Evolutionary conservation across 441 rosid genomes (phyloP).

Genomic region (Populus hybrid): DNA sequence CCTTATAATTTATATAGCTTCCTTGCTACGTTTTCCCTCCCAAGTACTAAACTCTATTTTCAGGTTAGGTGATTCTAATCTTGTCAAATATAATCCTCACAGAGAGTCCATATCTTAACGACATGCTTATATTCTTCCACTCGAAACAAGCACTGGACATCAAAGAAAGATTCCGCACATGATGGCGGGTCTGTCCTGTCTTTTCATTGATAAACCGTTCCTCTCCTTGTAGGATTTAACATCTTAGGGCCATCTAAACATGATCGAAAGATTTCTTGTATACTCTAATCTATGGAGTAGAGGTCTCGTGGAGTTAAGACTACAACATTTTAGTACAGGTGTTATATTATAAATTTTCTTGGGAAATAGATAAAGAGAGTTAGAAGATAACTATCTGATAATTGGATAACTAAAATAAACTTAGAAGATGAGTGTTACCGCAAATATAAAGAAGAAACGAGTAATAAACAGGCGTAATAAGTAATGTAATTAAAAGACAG

Average conservation of each 20-base stretch:
- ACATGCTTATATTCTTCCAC: background rate
- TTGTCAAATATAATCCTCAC: background rate
- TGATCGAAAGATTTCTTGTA: background rate
- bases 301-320: background rate
- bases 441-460: too few species aligned
- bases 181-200: background rate
- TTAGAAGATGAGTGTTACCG: too few species aligned
- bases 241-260: background rate
- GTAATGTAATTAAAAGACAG: too few species aligned
- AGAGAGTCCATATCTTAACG: background rate
- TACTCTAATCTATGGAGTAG: background rate
- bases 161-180: background rate
- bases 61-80: background rate
- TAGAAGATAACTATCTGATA: too few species aligned
- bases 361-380: too few species aligned
- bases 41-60: background rate
- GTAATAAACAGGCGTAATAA: too few species aligned
- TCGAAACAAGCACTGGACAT: background rate
- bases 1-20: background rate
- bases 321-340: background rate
- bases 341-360: too few species aligned
- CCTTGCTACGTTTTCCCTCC: background rate
- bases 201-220: too few species aligned
- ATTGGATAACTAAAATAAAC: too few species aligned
- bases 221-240: background rate